Percentiles rank a stretch among this genome's conserved stretches.
phyloP scores from a whole-genome alignment of 257 asterid genomes.

The Gardenia jasminoides region DNA sequence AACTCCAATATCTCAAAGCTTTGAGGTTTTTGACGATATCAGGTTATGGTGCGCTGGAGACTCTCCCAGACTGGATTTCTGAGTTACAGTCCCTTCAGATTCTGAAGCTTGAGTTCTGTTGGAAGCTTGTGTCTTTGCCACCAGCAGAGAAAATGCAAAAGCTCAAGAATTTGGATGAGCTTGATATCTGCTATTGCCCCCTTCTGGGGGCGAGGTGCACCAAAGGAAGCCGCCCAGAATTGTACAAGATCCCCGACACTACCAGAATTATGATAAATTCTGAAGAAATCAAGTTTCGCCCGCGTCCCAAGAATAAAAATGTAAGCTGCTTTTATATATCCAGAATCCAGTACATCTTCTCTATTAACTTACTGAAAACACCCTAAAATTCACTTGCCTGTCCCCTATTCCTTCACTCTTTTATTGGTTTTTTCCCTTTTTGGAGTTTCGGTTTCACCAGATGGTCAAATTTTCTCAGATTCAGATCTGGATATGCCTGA shows the following conservation, averaged over 20 bases:
- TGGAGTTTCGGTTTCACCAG: too few species aligned
- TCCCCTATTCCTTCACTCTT: too few species aligned
- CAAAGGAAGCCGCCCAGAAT: conserved; percentile 23
- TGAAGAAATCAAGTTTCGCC: not conserved
- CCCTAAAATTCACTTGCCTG: too few species aligned
- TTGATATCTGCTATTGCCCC: conserved; percentile 9
- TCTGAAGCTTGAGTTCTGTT: not conserved
- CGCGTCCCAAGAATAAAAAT: too few species aligned
- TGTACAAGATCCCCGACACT: conserved; percentile 25
- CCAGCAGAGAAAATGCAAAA: conserved; percentile 5
- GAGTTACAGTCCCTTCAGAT: conserved; percentile 6
- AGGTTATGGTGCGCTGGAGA: conserved; percentile 16
- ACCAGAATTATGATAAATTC: conserved; percentile 2
- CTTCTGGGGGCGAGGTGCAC: conserved; percentile 14
- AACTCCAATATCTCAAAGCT: conserved; percentile 15
- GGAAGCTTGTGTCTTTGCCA: conserved; percentile 13
- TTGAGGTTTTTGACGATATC: conserved; percentile 10
- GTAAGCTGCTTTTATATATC: not conserved
- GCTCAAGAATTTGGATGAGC: conserved; percentile 15
- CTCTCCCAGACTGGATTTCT: conserved; percentile 23
- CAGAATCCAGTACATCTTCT: not conserved
- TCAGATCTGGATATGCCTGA: too few species aligned
- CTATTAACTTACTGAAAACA: not conserved
- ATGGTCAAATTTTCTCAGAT: too few species aligned
- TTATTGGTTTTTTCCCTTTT: too few species aligned